Percentiles rank a stretch among this genome's conserved stretches.
These are phyloP conservation scores for Pouteria campechiana DNA, from an alignment of 179 eudicot species.

Conservation along the genomic window DNA sequence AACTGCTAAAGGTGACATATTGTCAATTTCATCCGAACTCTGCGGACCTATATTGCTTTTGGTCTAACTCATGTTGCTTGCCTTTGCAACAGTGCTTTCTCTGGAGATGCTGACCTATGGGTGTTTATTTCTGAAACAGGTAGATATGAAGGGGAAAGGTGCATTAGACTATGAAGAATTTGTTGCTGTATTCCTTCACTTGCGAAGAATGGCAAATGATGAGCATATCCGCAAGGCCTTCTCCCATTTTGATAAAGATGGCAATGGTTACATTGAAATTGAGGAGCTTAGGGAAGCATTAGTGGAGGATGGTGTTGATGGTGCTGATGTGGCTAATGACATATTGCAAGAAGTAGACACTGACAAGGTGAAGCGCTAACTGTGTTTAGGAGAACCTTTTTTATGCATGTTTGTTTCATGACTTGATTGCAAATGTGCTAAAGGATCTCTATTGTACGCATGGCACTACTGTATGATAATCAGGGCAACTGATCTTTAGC, in stretches of 20 bases:
- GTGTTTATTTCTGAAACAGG: too few species aligned
- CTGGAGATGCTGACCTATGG: too few species aligned
- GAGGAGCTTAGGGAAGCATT: slow-evolving; percentile 75
- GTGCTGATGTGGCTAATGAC: slow-evolving; percentile 59
- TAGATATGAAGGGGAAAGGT: slow-evolving; percentile 59
- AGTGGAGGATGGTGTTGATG: slow-evolving; percentile 75
- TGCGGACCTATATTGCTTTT: too few species aligned
- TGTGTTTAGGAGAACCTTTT: not conserved
- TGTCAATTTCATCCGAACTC: too few species aligned
- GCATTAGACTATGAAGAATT: slow-evolving; percentile 77
- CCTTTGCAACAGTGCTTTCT: too few species aligned
- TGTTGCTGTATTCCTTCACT: slow-evolving; percentile 72
- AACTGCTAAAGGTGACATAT: too few species aligned
- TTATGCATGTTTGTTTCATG: not conserved
- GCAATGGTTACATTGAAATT: slow-evolving; percentile 71
- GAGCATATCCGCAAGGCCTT: slow-evolving; percentile 88
- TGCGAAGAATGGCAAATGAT: slow-evolving; percentile 76
- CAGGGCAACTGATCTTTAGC: too few species aligned
- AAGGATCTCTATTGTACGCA: too few species aligned
- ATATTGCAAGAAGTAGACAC: slow-evolving; percentile 89
- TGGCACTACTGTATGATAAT: too few species aligned
- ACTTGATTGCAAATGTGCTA: too few species aligned
- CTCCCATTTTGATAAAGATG: slow-evolving; percentile 76
- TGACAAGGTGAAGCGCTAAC: slow-evolving; percentile 49
- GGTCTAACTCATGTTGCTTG: too few species aligned